Evolutionary conservation across 768 basidiomycete species (phyloP).

Genomic region (Coprinopsis strossmayeri): DNA sequence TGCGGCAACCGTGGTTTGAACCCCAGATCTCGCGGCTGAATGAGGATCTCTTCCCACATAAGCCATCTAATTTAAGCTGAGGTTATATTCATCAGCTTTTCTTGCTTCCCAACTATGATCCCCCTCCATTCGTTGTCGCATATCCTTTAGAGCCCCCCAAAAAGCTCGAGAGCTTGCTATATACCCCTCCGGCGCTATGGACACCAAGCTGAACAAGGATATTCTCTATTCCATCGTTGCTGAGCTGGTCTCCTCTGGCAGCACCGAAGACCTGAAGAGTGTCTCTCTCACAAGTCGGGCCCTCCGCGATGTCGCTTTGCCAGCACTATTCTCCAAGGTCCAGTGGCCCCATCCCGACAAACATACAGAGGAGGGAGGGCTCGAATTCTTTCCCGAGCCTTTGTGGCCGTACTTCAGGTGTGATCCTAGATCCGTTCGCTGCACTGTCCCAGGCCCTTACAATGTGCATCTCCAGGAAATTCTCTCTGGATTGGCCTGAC

Average conservation of each 20-base stretch:
- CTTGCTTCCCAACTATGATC: too few species aligned
- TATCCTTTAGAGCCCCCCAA: too few species aligned
- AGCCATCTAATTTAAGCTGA: constrained; percentile 5
- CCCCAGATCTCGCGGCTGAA: constrained; percentile 10
- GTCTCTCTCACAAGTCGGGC: constrained; percentile 4
- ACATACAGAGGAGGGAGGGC: constrained; percentile 26
- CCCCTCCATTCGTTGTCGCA: too few species aligned
- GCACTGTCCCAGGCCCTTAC: not conserved
- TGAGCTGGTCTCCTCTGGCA: constrained; percentile 1
- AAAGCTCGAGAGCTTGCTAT: too few species aligned
- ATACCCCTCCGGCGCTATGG: too few species aligned
- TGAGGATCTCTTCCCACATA: too few species aligned
- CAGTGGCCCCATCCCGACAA: constrained; percentile 35
- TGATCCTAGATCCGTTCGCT: constrained; percentile 10
- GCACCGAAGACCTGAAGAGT: constrained; percentile 2
- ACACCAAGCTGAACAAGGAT: constrained; percentile 6
- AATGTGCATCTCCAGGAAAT: constrained; percentile 19
- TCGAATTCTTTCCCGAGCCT: constrained; percentile 32
- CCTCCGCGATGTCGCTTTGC: constrained; percentile 13
- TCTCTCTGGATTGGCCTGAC: constrained; percentile 36
- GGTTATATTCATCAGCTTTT: not conserved
- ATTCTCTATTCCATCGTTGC: constrained; percentile 8
- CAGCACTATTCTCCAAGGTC: constrained; percentile 27
- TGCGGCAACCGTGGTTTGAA: constrained; percentile 5
- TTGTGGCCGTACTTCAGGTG: constrained; percentile 34